Evolutionary conservation across 768 basidiomycete species (phyloP).

Genomic region (Sarcodon sp.): DNA sequence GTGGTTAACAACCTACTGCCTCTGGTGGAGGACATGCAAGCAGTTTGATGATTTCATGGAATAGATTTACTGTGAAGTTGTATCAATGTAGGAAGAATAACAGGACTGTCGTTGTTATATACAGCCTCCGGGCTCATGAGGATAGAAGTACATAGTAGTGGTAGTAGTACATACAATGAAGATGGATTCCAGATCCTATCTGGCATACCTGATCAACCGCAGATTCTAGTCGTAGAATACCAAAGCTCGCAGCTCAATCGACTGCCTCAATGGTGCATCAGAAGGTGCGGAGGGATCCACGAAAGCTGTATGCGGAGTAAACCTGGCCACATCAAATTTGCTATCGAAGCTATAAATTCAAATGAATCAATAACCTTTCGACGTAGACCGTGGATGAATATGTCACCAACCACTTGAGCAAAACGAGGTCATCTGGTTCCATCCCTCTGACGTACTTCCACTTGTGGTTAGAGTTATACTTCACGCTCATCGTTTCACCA

Average conservation of each 20-base stretch:
- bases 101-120: too few species aligned
- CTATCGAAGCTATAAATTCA: conserved; percentile 19
- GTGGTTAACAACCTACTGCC: too few species aligned
- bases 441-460: conserved; percentile 35
- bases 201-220: too few species aligned
- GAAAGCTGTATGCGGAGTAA: conserved; percentile 58
- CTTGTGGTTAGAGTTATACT: conserved; percentile 22
- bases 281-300: conserved; percentile 37
- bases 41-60: neutral
- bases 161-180: too few species aligned
- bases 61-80: too few species aligned
- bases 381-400: too few species aligned
- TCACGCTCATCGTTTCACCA: conserved; percentile 29
- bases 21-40: neutral
- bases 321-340: conserved; percentile 27
- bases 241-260: conserved; percentile 48
- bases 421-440: conserved; percentile 29
- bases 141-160: too few species aligned
- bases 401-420: conserved; percentile 30
- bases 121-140: too few species aligned
- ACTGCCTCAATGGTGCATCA: conserved; percentile 36
- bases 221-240: conserved; percentile 41
- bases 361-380: too few species aligned
- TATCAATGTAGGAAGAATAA: too few species aligned
- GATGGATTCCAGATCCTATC: too few species aligned